Evolutionary conservation across 306 rosid genomes (phyloP), one percentile per base, ranked within the genome.

Genomic region (Glycine tomentella): DNA sequence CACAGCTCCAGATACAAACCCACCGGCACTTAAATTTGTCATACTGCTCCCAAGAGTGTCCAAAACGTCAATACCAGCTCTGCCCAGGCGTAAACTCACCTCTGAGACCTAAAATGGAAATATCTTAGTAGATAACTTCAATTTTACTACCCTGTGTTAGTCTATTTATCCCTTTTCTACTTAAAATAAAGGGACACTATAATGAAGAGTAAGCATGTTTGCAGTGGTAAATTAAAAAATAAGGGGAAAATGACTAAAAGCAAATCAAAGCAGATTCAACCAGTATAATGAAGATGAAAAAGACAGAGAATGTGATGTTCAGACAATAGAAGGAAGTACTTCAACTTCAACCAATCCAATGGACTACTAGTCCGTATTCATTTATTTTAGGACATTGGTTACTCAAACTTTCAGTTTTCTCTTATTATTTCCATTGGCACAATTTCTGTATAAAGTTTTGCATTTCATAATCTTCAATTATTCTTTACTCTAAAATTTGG

Each of bases 31-130:
- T 53, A 93, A 85, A 87, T 90, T 93, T 3, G 93, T 76, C 98
- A 93, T 91, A 86, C 98, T 93, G 87, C 97, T 93, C 62, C 97
- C 97, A 82, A 93, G 97, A 31, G 97, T 91, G 87, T 93, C 97
- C 90, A 93, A 74, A 57, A 93, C 98, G 4, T 90, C 90, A 71
- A 90, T 87, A 33, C 95, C 91, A 17, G 90, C 97, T 84, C 90
- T 88, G 44, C 97, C 94, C 31, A 91, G 74, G 46, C 91, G 97
- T 40, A 82, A 88, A 84, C 97, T 86, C 82, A 92, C 95, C 86
- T 87, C 97, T 7, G 97, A 89, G 74, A 92, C 97, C 97, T 92
- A 91, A 76, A 85, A 84, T 51, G 75, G 42, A 85, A 81, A 71
- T 53, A 72, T 44, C 56, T 56, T 74, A 67, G 15, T 25, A 45